phyloP scores from a whole-genome alignment of 2,329 filamentous ascomycete genomes.

The Alternaria tenuissima region DNA sequence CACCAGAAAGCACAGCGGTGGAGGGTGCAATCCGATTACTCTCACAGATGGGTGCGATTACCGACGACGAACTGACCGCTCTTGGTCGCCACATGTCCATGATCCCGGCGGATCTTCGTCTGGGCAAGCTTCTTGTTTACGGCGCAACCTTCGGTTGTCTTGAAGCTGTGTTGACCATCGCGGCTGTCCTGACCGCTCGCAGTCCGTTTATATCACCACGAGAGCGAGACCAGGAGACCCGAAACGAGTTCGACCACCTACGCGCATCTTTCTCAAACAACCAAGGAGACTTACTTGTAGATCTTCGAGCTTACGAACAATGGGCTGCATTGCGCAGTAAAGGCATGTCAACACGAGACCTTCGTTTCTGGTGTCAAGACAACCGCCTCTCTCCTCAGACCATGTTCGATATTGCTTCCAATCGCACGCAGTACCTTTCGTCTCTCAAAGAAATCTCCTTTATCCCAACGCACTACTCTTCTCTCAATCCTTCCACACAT shows the following conservation, averaged over 20 bases:
- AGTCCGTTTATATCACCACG: conserved; percentile 87
- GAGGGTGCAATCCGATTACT: conserved; percentile 83
- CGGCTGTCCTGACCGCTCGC: conserved; percentile 87
- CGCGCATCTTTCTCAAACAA: conserved; percentile 75
- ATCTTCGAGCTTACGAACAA: conserved; percentile 81
- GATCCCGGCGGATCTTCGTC: conserved; percentile 91
- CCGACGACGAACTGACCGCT: conserved; percentile 85
- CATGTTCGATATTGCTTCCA: conserved; percentile 86
- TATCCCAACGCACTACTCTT: conserved; percentile 58
- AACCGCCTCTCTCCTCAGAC: conserved; percentile 87
- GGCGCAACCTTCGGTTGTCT: conserved; percentile 93
- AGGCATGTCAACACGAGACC: conserved; percentile 64
- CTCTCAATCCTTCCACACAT: conserved; percentile 36
- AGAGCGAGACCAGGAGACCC: conserved; percentile 82
- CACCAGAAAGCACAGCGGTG: conserved; percentile 84
- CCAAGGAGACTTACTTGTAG: conserved; percentile 88
- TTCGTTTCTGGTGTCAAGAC: conserved; percentile 80
- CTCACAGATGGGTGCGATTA: conserved; percentile 85
- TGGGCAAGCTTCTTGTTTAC: conserved; percentile 94
- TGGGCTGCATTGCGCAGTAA: conserved; percentile 75
- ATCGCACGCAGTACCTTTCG: conserved; percentile 83
- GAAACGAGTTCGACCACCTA: conserved; percentile 81
- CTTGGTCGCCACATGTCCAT: conserved; percentile 92
- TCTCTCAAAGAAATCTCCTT: conserved; percentile 88
- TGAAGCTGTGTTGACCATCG: conserved; percentile 86